These are phyloP conservation scores for Penicillium sp. DNA, from an alignment of 2,329 filamentous ascomycete genomes.

Conservation along the genomic window DNA sequence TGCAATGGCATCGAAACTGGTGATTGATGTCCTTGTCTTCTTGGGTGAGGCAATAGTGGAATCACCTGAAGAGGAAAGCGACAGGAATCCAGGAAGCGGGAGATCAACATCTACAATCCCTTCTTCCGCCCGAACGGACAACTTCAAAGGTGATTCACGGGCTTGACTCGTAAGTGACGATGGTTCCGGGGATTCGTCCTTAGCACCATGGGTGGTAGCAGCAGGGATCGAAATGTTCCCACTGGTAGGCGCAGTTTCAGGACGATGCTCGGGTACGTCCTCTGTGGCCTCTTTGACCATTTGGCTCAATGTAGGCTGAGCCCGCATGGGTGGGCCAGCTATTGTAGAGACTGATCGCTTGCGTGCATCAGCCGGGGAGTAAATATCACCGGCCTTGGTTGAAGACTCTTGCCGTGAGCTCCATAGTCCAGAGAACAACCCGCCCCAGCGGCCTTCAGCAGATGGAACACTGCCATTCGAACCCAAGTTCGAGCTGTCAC, in stretches of 20 bases:
- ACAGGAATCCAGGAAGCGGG: conserved; percentile 54
- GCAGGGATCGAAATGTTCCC: conserved; percentile 39
- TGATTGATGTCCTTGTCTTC: conserved; percentile 49
- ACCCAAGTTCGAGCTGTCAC: conserved; percentile 50
- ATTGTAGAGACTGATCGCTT: conserved; percentile 31
- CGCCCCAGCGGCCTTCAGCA: conserved; percentile 55
- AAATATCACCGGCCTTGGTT: conserved; percentile 36
- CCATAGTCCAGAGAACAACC: conserved; percentile 59
- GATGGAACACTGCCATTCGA: conserved; percentile 49
- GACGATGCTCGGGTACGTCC: conserved; percentile 17
- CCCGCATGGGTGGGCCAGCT: conserved; percentile 24
- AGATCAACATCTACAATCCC: conserved; percentile 63
- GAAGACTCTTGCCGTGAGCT: conserved; percentile 51
- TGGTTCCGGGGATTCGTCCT: conserved; percentile 29
- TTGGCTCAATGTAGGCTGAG: conserved; percentile 31
- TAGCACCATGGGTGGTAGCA: conserved; percentile 15
- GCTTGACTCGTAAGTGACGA: conserved; percentile 30
- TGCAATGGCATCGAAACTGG: conserved; percentile 53
- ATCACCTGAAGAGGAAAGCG: conserved; percentile 47
- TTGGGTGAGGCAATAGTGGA: conserved; percentile 45
- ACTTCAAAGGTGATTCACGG: conserved; percentile 50
- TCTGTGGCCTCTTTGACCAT: conserved; percentile 36
- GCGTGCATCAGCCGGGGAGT: conserved; percentile 24
- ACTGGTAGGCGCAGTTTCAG: conserved; percentile 24
- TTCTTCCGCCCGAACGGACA: conserved; percentile 58